Evolutionary conservation across 2,329 filamentous ascomycete species (phyloP), one percentile per base, ranked within the genome.

Genomic region (Fonsecaea monophora): DNA sequence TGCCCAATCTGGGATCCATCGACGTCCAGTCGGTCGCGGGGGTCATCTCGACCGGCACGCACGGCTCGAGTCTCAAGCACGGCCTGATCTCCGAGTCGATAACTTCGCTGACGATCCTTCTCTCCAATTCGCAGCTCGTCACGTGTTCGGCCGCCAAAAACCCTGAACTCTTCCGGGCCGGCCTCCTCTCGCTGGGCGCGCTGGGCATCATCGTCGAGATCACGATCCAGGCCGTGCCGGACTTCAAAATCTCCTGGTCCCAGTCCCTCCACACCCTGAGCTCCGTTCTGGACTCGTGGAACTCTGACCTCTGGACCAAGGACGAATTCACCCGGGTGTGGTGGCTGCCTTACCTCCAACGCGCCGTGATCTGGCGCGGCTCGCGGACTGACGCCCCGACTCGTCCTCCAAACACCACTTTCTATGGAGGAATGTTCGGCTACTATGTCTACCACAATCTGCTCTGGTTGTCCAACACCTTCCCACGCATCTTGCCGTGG

Each of bases 321-420:
- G 87, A 89, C 68, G 93, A 98, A 78, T 99, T 94, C 75, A 92
- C 96, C 32, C 87, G 95, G 34, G 92, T 97, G 34, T 99, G 95
- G 94, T 99, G 95, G 95, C 89, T 97, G 76, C 95, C 95, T 0
- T 97, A 98, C 80, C 92, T 91, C 76, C 87, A 92, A 64, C 87
- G 92, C 54, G 92, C 92, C 0, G 91, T 98, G 56, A 86, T 96
- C 54, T 99, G 95, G 95, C 87, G 87, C 48, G 95, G 93, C n/a
- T 86, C 92, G 56, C 90, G 91, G 77, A 92, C 92, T 0, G 82
- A 87, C 8, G 86, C 89, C 64, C 82, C 87, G 0, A 80, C 85
- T 48, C 80, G 81, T 15, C 80, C 86, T 6, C 88, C 91, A 1
- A 85, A 85, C 1, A 82, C 81, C 62, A 91, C 86, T 74, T 97